These are phyloP conservation scores for Chromera velia DNA, from an alignment of 73 alveolate genomes.

Conservation along the genomic window DNA sequence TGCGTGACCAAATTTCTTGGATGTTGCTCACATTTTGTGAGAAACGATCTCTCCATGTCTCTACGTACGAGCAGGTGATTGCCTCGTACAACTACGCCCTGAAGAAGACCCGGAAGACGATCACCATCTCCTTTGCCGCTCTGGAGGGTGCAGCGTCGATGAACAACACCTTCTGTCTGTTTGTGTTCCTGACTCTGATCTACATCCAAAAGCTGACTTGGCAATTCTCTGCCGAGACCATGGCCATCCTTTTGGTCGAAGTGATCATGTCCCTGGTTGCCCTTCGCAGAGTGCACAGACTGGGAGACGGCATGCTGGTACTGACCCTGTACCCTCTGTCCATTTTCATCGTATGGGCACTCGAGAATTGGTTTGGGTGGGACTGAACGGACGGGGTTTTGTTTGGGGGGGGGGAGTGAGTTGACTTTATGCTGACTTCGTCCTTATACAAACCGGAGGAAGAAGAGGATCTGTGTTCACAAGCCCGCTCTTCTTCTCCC, in stretches of 20 bases:
- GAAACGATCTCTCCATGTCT: too few species aligned
- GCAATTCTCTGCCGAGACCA: slow-evolving; percentile 34
- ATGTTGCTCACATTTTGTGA: too few species aligned
- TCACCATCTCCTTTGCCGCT: slow-evolving; percentile 17
- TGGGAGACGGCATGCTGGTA: neutral
- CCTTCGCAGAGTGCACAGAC: neutral
- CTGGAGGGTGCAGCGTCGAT: slow-evolving; percentile 39
- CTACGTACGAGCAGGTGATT: too few species aligned
- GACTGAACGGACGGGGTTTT: neutral
- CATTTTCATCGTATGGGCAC: neutral
- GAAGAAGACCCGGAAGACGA: slow-evolving; percentile 5
- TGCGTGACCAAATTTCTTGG: too few species aligned
- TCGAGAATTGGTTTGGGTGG: neutral
- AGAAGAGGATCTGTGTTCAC: neutral
- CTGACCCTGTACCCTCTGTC: neutral
- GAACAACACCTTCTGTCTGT: slow-evolving; percentile 46
- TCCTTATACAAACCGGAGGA: neutral
- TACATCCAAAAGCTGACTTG: slow-evolving; percentile 21
- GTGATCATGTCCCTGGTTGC: neutral
- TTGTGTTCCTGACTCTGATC: slow-evolving; percentile 32
- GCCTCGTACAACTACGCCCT: neutral
- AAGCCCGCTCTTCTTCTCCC: neutral
- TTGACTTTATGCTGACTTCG: too few species aligned
- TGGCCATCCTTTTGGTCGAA: slow-evolving; percentile 26
- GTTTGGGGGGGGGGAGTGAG: neutral